These are phyloP conservation scores for Ligustrum vulgare DNA, from an alignment of 257 asterid genomes.

Conservation along the genomic window DNA sequence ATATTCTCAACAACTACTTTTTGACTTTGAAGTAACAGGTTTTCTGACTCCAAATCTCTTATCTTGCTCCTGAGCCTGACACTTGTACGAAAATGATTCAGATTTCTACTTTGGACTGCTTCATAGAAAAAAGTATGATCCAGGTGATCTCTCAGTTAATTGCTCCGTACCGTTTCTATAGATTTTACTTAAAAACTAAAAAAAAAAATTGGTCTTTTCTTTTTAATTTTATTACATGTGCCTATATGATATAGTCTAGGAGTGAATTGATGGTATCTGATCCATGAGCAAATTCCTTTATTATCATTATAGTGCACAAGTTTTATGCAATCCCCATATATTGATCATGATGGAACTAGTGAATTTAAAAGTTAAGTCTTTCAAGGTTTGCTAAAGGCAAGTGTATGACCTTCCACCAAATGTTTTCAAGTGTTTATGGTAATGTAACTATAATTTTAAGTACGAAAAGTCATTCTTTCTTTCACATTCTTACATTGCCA, in stretches of 20 bases:
- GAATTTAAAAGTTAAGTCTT: neutral
- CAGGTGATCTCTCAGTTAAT: constrained; percentile 7
- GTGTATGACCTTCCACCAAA: constrained; percentile 1
- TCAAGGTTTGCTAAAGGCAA: constrained; percentile 1
- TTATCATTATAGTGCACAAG: neutral
- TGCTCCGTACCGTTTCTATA: constrained; percentile 7
- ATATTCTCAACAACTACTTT: constrained; percentile 49
- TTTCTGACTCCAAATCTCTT: constrained; percentile 73
- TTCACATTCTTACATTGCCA: constrained; percentile 60
- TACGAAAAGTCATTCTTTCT: constrained; percentile 17
- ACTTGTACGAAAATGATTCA: constrained; percentile 21
- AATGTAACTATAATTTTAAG: constrained; percentile 13
- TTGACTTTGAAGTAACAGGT: constrained; percentile 55
- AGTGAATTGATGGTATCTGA: neutral
- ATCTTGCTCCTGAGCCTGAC: constrained; percentile 68
- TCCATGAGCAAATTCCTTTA: neutral
- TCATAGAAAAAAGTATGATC: constrained; percentile 21
- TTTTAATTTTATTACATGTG: constrained; percentile 6
- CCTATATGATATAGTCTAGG: constrained; percentile 6
- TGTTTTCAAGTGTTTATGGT: constrained; percentile 18
- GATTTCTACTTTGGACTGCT: constrained; percentile 19
- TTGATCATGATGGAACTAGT: neutral
- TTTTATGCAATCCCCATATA: neutral
- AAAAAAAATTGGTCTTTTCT: neutral
- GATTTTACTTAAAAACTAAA: constrained; percentile 9